Evolutionary conservation across 495 filamentous ascomycete genomes (phyloP).

Genomic region (Podospora sp.): DNA sequence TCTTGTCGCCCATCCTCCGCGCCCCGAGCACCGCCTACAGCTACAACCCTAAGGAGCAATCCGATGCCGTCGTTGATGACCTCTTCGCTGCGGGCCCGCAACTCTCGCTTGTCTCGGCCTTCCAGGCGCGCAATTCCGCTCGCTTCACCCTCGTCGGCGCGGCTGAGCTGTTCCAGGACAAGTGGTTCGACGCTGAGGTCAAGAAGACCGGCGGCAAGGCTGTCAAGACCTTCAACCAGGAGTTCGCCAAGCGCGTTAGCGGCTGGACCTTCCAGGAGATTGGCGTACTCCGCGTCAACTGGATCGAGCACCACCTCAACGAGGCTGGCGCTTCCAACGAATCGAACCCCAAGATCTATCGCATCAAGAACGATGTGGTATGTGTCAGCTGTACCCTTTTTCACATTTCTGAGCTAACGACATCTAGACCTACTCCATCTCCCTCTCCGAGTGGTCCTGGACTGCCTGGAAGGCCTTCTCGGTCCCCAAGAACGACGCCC

Average conservation of each 20-base stretch:
- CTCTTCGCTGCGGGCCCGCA: slow-evolving; percentile 83
- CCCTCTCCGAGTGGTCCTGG: slow-evolving; percentile 78
- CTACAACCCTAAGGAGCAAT: slow-evolving; percentile 92
- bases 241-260: slow-evolving; percentile 80
- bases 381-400: slow-evolving; percentile 39
- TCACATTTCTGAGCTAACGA: slow-evolving; percentile 2
- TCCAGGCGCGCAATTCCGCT: slow-evolving; percentile 93
- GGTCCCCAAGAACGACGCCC: slow-evolving; percentile 64
- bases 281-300: slow-evolving; percentile 84
- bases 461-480: slow-evolving; percentile 73
- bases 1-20: slow-evolving; percentile 78
- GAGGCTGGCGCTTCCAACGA: slow-evolving; percentile 54
- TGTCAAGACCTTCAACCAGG: slow-evolving; percentile 71
- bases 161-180: slow-evolving; percentile 81
- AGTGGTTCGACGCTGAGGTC: slow-evolving; percentile 86
- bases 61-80: slow-evolving; percentile 62
- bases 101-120: slow-evolving; percentile 74
- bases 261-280: slow-evolving; percentile 94
- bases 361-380: slow-evolving; percentile 97
- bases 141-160: slow-evolving; percentile 86
- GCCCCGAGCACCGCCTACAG: slow-evolving; percentile 84
- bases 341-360: slow-evolving; percentile 85
- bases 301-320: slow-evolving; percentile 76
- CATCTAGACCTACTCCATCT: slow-evolving; percentile 78
- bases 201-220: slow-evolving; percentile 58